Percentiles rank a stretch among this genome's conserved stretches.
phyloP scores from a whole-genome alignment of 1,284 basidiomycete genomes.

The Marasmius sp. region DNA sequence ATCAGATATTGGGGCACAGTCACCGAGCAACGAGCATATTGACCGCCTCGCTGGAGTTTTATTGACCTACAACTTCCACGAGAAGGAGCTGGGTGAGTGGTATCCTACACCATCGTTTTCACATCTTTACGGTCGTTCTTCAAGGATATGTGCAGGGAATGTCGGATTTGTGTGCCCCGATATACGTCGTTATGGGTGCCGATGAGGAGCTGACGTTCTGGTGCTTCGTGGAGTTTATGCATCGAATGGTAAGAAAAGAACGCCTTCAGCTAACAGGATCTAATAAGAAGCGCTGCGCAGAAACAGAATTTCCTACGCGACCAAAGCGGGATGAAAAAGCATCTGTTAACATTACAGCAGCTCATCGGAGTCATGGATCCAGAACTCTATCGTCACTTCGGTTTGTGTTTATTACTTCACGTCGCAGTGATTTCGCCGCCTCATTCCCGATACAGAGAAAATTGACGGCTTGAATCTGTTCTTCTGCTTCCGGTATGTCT shows the following conservation, averaged over 20 bases:
- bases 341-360: constrained; percentile 87
- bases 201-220: constrained; percentile 93
- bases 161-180: constrained; percentile 93
- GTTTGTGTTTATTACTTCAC: constrained; percentile 34
- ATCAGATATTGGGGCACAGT: constrained; percentile 76
- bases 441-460: constrained; percentile 57
- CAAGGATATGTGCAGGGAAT: constrained; percentile 92
- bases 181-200: constrained; percentile 89
- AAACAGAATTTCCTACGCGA: constrained; percentile 95
- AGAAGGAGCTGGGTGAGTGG: constrained; percentile 80
- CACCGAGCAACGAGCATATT: constrained; percentile 85
- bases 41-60: constrained; percentile 78
- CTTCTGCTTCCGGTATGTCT: constrained; percentile 89
- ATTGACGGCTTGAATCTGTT: constrained; percentile 92
- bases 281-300: constrained; percentile 38
- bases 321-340: constrained; percentile 96
- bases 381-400: constrained; percentile 85
- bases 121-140: constrained; percentile 1
- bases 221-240: constrained; percentile 95
- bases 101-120: constrained; percentile 22
- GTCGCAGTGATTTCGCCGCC: background rate
- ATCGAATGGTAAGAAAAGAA: constrained; percentile 74
- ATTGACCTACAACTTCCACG: constrained; percentile 91
- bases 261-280: background rate
- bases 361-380: constrained; percentile 93